Base-by-base conservation (phyloP, 177 flowering plant genomes). In the Vitis hybrid region DNA sequence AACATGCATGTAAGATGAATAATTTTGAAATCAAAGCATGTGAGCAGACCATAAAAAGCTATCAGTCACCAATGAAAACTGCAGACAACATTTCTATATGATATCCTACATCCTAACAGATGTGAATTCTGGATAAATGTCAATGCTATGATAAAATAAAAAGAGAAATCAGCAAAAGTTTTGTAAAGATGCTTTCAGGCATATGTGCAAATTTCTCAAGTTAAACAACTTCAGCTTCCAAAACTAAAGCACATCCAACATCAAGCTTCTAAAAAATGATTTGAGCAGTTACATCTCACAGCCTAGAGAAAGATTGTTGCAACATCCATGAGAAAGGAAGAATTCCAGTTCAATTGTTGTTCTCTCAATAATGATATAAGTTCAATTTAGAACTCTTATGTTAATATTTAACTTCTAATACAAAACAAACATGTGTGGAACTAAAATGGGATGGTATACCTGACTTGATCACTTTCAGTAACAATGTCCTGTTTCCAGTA, bases 401-500 rank as follows among this genome's bases (percentile, higher is more conserved):
- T 45, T 11, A 19, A 31, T 5, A 10, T 65, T 48, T 31, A 29
- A 67, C 50, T 10, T 54, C 60, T 58, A 58, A 68, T 39, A 2
- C 66, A 50, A 34, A 50, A 26, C n/a, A 31, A 53, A 59, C 16
- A 55, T 12, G 16, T 20, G 1, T 65, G 29, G 51, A 77, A 59
- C 13, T 64, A 68, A 54, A 61, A 61, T 10, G 55, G 29, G 59
- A 61, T 65, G 39, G 56, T 18, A 13, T 68, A 95, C 99, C 99
- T 95, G 89, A 95, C 91, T 59, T 93, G 94, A 80, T 95, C 98
- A 80, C 98, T 91, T 78, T 93, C 97, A 73, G 99, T 95, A 56
- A 95, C 99, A 82, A 95, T 95, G 70, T 95, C 99, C 99, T 95
- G 97, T 63, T 78, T 67, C 70, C 20, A 20, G 71, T 26, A 71